Evolutionary conservation across 257 asterid species (phyloP).

Genomic region (Solanum sejunctum): DNA sequence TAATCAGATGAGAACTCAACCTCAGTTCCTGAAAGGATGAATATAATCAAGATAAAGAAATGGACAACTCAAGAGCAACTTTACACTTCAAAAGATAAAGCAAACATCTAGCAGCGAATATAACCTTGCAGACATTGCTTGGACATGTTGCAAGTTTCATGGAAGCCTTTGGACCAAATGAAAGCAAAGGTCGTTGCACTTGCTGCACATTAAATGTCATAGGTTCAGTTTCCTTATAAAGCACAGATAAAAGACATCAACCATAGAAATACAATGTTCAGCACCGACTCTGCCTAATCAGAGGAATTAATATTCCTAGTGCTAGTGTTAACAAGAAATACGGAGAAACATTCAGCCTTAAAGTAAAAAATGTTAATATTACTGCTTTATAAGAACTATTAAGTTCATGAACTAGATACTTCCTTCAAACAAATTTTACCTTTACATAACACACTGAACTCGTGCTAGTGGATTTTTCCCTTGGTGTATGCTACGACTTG

Average conservation of each 20-base stretch:
- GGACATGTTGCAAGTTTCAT: slow-evolving; percentile 70
- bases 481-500: neutral
- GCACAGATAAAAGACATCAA: neutral
- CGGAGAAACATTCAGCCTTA: neutral
- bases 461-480: neutral
- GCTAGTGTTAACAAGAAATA: neutral
- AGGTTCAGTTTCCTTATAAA: slow-evolving; percentile 3
- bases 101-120: neutral
- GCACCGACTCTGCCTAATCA: neutral
- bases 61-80: slow-evolving; percentile 1
- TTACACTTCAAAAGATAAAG: neutral
- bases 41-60: slow-evolving; percentile 4
- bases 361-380: neutral
- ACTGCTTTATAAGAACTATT: neutral
- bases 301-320: neutral
- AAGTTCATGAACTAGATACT: neutral
- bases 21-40: slow-evolving; percentile 57
- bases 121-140: slow-evolving; percentile 77
- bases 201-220: slow-evolving; percentile 46
- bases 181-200: slow-evolving; percentile 82
- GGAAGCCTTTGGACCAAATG: slow-evolving; percentile 91
- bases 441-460: neutral
- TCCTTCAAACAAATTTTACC: neutral
- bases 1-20: slow-evolving; percentile 60
- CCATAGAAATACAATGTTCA: neutral